These are phyloP conservation scores for Tetrastigma voinierianum DNA, from an alignment of 164 flowering plant genomes.

Conservation along the genomic window DNA sequence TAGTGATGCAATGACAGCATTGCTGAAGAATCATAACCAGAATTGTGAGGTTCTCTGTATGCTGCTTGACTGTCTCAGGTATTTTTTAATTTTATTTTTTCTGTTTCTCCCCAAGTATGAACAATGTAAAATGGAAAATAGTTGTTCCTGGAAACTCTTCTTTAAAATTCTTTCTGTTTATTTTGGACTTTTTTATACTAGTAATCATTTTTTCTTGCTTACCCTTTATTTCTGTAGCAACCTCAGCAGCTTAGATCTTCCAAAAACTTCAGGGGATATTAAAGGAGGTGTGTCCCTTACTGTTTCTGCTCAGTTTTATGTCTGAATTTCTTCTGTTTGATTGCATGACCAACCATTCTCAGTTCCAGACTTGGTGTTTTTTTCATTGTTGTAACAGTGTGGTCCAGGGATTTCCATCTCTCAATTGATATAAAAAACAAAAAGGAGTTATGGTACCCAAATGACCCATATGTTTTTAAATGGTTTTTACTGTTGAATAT, in stretches of 20 bases:
- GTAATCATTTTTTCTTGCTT: not conserved
- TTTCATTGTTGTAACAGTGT: not conserved
- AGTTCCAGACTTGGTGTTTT: not conserved
- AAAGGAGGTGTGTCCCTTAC: conserved; percentile 35
- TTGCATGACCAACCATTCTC: not conserved
- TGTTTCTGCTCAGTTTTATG: not conserved
- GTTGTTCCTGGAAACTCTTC: not conserved
- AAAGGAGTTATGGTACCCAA: not conserved
- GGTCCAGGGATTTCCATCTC: not conserved
- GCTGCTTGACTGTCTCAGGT: conserved; percentile 80
- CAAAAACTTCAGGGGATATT: conserved; percentile 21
- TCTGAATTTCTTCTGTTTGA: not conserved
- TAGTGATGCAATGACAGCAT: conserved; percentile 36
- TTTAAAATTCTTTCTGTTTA: not conserved
- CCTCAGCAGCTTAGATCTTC: conserved; percentile 24
- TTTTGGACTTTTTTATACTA: not conserved
- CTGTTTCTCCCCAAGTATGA: not conserved
- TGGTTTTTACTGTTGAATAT: too few species aligned
- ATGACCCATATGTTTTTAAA: not conserved
- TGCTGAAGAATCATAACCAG: conserved; percentile 56
- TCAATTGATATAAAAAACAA: not conserved
- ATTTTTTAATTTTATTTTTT: conserved; percentile 4
- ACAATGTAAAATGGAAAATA: too few species aligned
- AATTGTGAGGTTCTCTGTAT: conserved; percentile 49
- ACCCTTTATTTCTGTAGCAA: conserved; percentile 34